A percentile compares a stretch with the other conserved stretches of the same genome.
These are phyloP conservation scores for Metschnikowia bowlesiae DNA, from an alignment of 805 yeast genomes.

Conservation along the genomic window DNA sequence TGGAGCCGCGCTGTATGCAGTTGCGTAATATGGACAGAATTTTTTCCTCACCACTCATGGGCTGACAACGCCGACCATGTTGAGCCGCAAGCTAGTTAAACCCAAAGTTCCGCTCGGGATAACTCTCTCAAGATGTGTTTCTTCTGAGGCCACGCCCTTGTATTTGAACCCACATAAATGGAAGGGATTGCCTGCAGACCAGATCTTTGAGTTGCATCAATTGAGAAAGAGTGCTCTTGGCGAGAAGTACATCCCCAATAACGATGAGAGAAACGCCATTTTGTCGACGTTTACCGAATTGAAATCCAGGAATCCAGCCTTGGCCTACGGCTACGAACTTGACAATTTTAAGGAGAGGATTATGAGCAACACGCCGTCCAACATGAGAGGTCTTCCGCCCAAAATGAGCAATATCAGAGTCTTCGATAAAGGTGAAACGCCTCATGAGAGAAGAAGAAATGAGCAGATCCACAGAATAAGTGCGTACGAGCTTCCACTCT, in stretches of 20 bases:
- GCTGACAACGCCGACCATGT: neutral
- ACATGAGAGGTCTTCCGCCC: slow-evolving; percentile 35
- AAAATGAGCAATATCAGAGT: slow-evolving; percentile 34
- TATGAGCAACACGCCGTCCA: slow-evolving; percentile 39
- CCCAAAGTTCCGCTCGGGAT: neutral
- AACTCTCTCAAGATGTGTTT: slow-evolving; percentile 6
- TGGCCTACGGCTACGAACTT: slow-evolving; percentile 38
- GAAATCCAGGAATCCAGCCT: slow-evolving; percentile 25
- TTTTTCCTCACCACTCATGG: slow-evolving; percentile 1
- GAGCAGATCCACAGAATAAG: slow-evolving; percentile 77
- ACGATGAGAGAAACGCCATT: slow-evolving; percentile 64
- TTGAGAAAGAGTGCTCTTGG: slow-evolving; percentile 55
- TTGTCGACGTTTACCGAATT: slow-evolving; percentile 39
- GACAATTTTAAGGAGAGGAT: slow-evolving; percentile 40
- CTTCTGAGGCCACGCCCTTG: slow-evolving; percentile 24
- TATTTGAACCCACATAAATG: slow-evolving; percentile 64
- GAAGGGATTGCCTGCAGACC: slow-evolving; percentile 63
- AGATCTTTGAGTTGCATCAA: slow-evolving; percentile 56
- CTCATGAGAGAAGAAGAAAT: slow-evolving; percentile 58
- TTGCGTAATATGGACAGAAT: neutral
- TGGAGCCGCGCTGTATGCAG: neutral
- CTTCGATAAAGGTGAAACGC: slow-evolving; percentile 31
- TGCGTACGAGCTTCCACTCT: slow-evolving; percentile 87
- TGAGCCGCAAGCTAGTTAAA: slow-evolving; percentile 1
- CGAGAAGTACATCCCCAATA: slow-evolving; percentile 47